phyloP scores from a whole-genome alignment of 805 yeast species.

The Ogataea saltuana region DNA sequence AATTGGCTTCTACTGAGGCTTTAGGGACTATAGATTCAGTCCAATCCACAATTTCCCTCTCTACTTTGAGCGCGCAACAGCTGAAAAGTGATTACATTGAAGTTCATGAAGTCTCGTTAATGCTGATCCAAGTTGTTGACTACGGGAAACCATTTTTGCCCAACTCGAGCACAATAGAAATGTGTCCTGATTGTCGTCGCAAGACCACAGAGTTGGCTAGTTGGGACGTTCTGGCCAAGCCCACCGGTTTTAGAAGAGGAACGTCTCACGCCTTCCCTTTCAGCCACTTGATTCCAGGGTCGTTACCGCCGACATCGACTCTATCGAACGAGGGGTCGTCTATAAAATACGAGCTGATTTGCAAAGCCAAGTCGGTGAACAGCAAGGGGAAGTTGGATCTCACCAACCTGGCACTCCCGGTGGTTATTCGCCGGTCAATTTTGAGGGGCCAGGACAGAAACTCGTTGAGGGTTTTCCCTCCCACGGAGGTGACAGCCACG shows the following conservation, averaged over 20 bases:
- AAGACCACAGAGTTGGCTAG: conserved; percentile 66
- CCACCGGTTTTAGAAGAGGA: conserved; percentile 61
- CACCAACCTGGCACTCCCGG: conserved; percentile 56
- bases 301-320: conserved; percentile 77
- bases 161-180: conserved; percentile 46
- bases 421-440: conserved; percentile 75
- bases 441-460: conserved; percentile 81
- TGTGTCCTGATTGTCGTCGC: conserved; percentile 60
- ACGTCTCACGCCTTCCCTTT: conserved; percentile 84
- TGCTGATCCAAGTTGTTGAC: conserved; percentile 69
- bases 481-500: conserved; percentile 85
- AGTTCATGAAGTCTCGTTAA: conserved; percentile 59
- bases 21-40: conserved; percentile 12
- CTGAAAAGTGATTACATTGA: conserved; percentile 44
- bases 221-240: conserved; percentile 78
- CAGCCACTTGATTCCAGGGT: conserved; percentile 84
- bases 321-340: conserved; percentile 53
- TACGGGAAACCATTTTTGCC: conserved; percentile 68
- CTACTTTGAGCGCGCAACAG: conserved; percentile 21
- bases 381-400: conserved; percentile 36
- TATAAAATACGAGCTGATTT: conserved; percentile 76
- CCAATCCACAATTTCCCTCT: conserved; percentile 28
- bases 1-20: neutral
- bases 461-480: conserved; percentile 90
- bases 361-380: conserved; percentile 48